Evolutionary conservation across 2,329 filamentous ascomycete genomes (phyloP).

Genomic region (Bimuria novae-zelandiae): DNA sequence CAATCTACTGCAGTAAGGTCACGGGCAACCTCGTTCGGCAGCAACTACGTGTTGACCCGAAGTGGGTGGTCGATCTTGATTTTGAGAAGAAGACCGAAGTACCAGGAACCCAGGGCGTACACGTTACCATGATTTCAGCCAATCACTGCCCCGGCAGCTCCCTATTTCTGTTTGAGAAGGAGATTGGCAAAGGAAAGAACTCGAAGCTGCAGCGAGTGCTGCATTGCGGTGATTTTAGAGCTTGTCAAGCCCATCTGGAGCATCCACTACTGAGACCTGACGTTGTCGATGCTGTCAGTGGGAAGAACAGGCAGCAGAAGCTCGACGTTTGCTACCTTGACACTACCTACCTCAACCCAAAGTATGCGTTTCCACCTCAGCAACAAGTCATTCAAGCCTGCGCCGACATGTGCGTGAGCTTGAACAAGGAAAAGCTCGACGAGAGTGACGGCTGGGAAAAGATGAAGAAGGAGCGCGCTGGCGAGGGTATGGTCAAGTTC

Average conservation of each 20-base stretch:
- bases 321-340: conserved; percentile 97
- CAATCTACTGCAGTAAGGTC: conserved; percentile 93
- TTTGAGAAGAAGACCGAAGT: conserved; percentile 82
- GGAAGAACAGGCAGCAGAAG: conserved; percentile 76
- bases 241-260: conserved; percentile 79
- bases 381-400: conserved; percentile 85
- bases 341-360: conserved; percentile 94
- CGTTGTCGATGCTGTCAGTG: conserved; percentile 69
- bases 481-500: conserved; percentile 67
- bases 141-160: conserved; percentile 98
- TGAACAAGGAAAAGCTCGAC: conserved; percentile 69
- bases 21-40: conserved; percentile 87
- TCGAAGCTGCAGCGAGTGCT: conserved; percentile 75
- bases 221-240: conserved; percentile 95
- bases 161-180: conserved; percentile 88
- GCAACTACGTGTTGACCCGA: conserved; percentile 82
- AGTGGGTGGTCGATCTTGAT: conserved; percentile 82
- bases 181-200: conserved; percentile 62
- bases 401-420: conserved; percentile 80
- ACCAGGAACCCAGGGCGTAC: conserved; percentile 78
- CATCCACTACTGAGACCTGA: conserved; percentile 84
- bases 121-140: conserved; percentile 91
- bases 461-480: conserved; percentile 59
- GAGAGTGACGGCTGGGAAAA: conserved; percentile 61
- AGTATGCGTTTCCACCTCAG: conserved; percentile 92